Base-by-base conservation (phyloP, 805 yeast species). In the Ogataea nitratoaversa region DNA sequence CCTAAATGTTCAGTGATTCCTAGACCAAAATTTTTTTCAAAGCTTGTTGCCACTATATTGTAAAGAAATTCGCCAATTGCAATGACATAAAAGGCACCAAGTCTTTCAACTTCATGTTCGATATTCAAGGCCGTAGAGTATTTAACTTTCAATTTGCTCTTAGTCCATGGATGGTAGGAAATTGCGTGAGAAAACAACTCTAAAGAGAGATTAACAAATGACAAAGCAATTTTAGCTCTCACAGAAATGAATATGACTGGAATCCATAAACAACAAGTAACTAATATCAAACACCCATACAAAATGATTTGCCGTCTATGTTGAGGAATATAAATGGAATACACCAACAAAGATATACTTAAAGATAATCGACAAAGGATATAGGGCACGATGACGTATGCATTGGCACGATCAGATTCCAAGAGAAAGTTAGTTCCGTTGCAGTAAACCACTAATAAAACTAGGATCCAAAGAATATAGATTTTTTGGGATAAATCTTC, bases 61-160 rank as follows among this genome's bases (percentile, higher is more conserved):
- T 72, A 77, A 12, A 79, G 58, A 47, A 77, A 79, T 47, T 79
- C 85, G 27, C 86, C 86, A 46, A 80, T 67, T 4, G 83, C 84
- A 57, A 81, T 79, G 47, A 79, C 70, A 39, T 67, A 78, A 51
- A 80, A 80, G 0, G 79, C 76, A 2, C 73, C 68, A 49, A 66
- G 68, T 40, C 86, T 56, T 51, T 81, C 86, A 20, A 77, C 81
- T 52, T 79, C 84, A 52, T 80, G 85, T 47, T 79, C 84, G 41
- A 81, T 76, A 52, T 78, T 78, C 44, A 79, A 54, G 1, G 85
- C 85, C 0, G 86, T 77, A 9, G 82, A 70, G 40, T 67, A 70
- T 12, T 64, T 66, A 38, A 73, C 53, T 9, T 65, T 58, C 44
- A 78, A 40, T 16, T 56, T n/a, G 25, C 53, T 65, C 50, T 76